Evolutionary conservation across 1,284 basidiomycete species (phyloP).

Genomic region (Lentinula novae-zelandiae): DNA sequence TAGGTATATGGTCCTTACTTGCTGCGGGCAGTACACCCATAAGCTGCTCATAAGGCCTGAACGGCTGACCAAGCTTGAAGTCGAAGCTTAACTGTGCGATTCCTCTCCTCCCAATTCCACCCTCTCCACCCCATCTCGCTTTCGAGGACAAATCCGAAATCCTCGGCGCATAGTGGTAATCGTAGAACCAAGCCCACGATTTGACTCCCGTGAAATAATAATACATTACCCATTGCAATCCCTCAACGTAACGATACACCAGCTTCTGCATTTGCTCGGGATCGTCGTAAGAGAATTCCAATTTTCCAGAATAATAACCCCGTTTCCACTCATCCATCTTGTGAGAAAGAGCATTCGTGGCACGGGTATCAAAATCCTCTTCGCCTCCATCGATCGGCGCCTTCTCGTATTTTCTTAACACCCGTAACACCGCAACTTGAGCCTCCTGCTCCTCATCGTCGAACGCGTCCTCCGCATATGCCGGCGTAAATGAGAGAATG

Average conservation of each 20-base stretch:
- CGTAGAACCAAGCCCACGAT: conserved; percentile 99
- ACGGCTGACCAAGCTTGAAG: conserved; percentile 87
- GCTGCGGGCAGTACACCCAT: conserved; percentile 97
- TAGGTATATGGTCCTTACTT: conserved; percentile 84
- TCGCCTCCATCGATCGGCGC: conserved; percentile 72
- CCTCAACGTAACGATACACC: conserved; percentile 82
- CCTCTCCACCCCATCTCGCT: conserved; percentile 3
- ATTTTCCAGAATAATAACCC: conserved; percentile 86
- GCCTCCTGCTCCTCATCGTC: conserved; percentile 49
- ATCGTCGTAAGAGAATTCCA: conserved; percentile 75
- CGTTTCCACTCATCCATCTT: conserved; percentile 94
- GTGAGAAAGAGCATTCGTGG: conserved; percentile 27
- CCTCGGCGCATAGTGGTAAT: conserved; percentile 95
- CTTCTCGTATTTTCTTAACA: conserved; percentile 85
- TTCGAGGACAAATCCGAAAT: conserved; percentile 68
- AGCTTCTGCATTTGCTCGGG: conserved; percentile 66
- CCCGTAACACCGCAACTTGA: conserved; percentile 72
- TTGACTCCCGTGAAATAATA: conserved; percentile 98
- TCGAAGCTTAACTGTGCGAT: conserved; percentile 80
- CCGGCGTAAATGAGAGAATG: conserved; percentile 59
- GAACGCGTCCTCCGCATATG: conserved; percentile 15
- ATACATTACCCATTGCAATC: conserved; percentile 98
- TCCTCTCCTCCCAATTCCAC: conserved; percentile 30
- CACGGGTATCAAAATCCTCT: conserved; percentile 69
- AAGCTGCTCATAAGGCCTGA: conserved; percentile 93